phyloP scores from a whole-genome alignment of 2,329 filamentous ascomycete genomes.

The Penicillium sp. region DNA sequence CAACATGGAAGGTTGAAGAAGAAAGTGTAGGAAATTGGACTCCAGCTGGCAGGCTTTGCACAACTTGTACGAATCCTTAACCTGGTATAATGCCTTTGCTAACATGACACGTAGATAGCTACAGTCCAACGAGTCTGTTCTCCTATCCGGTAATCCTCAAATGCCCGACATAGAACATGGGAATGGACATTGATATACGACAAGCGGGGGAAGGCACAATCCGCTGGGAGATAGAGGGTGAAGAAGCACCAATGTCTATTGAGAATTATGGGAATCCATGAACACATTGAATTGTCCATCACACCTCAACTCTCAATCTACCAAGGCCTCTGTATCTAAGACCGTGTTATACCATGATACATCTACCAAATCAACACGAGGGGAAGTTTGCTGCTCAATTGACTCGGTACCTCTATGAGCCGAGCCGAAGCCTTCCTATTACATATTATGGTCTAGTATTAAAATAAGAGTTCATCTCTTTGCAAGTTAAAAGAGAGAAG shows the following conservation, averaged over 20 bases:
- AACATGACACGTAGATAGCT: conserved; percentile 3
- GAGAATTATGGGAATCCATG: background rate
- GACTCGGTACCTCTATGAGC: no score
- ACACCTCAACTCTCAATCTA: background rate
- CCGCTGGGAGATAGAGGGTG: background rate
- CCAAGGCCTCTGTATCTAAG: conserved; percentile 16
- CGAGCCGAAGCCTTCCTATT: no score
- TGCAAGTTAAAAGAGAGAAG: no score
- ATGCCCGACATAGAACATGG: conserved; percentile 18
- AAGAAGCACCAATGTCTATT: background rate
- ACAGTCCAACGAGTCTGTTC: conserved; percentile 11
- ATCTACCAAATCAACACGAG: conserved; percentile 18
- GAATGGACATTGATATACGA: background rate
- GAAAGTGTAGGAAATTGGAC: background rate
- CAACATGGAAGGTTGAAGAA: conserved; percentile 20
- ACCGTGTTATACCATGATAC: conserved; percentile 33
- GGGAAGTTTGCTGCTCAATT: no score
- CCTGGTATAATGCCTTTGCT: background rate
- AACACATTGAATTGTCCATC: background rate
- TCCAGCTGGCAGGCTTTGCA: background rate
- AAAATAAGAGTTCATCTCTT: no score
- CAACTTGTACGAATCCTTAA: conserved; percentile 1
- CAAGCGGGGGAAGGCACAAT: background rate
- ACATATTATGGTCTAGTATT: no score
- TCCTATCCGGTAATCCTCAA: no score